Percentiles rank a stretch among this genome's conserved stretches.
phyloP scores from a whole-genome alignment of 148 eudicot species.

The Camellia japonica region DNA sequence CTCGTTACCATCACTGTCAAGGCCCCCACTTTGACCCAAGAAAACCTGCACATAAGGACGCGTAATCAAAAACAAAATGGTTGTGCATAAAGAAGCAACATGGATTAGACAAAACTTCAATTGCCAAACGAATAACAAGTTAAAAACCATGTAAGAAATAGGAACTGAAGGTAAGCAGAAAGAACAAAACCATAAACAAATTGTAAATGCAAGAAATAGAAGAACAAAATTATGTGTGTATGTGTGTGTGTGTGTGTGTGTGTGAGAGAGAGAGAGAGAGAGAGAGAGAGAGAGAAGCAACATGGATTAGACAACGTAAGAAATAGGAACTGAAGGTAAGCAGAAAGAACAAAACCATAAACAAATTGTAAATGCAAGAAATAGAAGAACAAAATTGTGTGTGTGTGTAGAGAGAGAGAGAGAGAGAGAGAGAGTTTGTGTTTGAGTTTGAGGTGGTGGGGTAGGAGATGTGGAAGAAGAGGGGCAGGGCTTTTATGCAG shows the following conservation, averaged over 20 bases:
- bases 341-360: neutral
- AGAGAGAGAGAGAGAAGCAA: no score
- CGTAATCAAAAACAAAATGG: neutral
- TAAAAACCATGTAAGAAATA: neutral
- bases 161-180: neutral
- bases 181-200: neutral
- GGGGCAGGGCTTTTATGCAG: no score
- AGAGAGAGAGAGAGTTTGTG: no score
- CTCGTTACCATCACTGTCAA: conserved; percentile 68
- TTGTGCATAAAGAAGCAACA: conserved; percentile 6
- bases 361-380: neutral
- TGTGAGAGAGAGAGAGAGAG: no score
- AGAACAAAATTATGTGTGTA: neutral
- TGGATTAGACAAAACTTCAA: neutral
- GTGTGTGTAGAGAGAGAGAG: neutral
- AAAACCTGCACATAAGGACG: conserved; percentile 45
- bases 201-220: neutral
- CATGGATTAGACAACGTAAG: neutral
- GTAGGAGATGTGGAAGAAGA: no score
- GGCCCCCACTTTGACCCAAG: conserved; percentile 80
- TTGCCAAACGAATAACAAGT: no score
- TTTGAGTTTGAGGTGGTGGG: no score
- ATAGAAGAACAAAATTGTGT: neutral
- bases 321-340: neutral
- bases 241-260: no score